Percentiles rank a stretch among this genome's conserved stretches.
phyloP scores from a whole-genome alignment of 768 basidiomycete species.

The Hygrophoropsis aurantiaca region DNA sequence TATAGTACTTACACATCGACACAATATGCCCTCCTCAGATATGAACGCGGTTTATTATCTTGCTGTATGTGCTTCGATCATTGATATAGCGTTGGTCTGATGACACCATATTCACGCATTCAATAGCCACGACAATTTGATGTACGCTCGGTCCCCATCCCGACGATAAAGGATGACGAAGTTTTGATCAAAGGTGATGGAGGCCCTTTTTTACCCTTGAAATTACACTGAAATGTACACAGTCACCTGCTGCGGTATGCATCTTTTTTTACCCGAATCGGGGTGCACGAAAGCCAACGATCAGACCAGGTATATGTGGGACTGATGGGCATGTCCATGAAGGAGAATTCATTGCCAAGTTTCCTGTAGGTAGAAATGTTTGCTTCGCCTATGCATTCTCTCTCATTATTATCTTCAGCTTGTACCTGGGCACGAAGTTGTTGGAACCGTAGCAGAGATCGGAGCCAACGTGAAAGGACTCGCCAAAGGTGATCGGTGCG shows the following conservation, averaged over 20 bases:
- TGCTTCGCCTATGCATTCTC: neutral
- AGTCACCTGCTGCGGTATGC: neutral
- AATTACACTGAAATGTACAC: neutral
- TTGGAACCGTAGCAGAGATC: constrained; percentile 39
- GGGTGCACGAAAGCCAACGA: neutral
- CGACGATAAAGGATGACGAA: constrained; percentile 52
- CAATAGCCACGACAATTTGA: constrained; percentile 49
- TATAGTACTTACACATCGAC: no score
- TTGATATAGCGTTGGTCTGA: neutral
- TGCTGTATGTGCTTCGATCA: constrained; percentile 27
- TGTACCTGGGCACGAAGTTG: constrained; percentile 43
- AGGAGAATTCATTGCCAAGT: constrained; percentile 71
- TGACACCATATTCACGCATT: neutral
- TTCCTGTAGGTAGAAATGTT: constrained; percentile 48
- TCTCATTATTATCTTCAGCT: neutral
- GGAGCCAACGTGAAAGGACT: constrained; percentile 45
- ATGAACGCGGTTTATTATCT: constrained; percentile 55
- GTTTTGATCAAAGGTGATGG: constrained; percentile 56
- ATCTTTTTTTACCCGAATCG: neutral
- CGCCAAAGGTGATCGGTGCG: constrained; percentile 40
- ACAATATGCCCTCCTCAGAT: constrained; percentile 7
- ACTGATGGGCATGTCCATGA: constrained; percentile 64
- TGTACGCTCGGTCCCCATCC: constrained; percentile 51
- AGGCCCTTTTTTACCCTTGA: no score
- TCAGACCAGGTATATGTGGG: constrained; percentile 55